A percentile compares a stretch with the other conserved stretches of the same genome.
phyloP scores from a whole-genome alignment of 2,329 filamentous ascomycete genomes.

The Periglandula ipomoeae region DNA sequence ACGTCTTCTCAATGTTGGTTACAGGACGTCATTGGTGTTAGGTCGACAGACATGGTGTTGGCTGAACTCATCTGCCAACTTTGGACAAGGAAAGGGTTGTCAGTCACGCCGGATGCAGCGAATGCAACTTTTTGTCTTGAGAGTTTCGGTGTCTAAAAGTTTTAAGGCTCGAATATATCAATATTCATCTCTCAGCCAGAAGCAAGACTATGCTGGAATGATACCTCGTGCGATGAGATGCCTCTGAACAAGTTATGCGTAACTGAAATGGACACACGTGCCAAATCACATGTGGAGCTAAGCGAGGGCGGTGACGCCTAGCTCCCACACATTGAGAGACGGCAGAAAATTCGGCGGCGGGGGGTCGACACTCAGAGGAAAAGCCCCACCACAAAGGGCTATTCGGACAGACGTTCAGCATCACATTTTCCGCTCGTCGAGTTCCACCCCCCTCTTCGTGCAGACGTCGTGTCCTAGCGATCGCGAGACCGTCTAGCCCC shows the following conservation, averaged over 20 bases:
- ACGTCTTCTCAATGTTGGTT: background rate
- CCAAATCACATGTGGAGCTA: constrained; percentile 13
- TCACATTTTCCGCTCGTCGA: constrained; percentile 17
- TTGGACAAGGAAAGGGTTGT: background rate
- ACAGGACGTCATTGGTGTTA: background rate
- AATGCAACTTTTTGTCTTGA: background rate
- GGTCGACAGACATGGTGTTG: background rate
- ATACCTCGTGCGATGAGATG: no score
- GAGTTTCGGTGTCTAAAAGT: background rate
- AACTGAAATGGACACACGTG: no score
- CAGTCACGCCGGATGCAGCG: background rate
- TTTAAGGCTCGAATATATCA: background rate
- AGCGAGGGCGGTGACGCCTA: constrained; percentile 27
- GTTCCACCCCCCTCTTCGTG: constrained; percentile 14
- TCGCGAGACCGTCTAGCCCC: constrained; percentile 15
- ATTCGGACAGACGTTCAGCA: constrained; percentile 20
- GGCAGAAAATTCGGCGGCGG: constrained; percentile 33
- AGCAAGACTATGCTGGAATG: no score
- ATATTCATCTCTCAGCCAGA: no score
- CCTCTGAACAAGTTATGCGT: no score
- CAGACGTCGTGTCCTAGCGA: constrained; percentile 10
- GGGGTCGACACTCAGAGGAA: constrained; percentile 10
- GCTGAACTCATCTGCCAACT: background rate
- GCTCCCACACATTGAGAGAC: constrained; percentile 26
- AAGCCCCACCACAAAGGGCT: constrained; percentile 31